Evolutionary conservation across 202 grass and related monocot species (phyloP).

Genomic region (Panicum hallii): DNA sequence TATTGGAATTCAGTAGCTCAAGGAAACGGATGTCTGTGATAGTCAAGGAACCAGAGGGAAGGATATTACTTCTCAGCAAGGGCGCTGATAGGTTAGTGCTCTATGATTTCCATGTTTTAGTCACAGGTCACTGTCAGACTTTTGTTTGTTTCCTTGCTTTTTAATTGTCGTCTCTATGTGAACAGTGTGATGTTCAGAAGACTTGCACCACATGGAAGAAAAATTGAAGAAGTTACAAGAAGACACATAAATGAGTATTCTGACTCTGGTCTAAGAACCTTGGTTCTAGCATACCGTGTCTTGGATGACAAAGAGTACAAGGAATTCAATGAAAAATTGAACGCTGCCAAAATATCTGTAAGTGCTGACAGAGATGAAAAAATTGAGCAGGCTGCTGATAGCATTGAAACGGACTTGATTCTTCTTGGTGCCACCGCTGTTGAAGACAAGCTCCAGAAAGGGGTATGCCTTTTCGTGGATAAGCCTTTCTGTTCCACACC

Average conservation of each 20-base stretch:
- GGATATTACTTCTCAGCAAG: constrained; percentile 84
- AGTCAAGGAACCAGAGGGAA: constrained; percentile 77
- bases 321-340: constrained; percentile 69
- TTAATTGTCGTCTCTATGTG: constrained; percentile 41
- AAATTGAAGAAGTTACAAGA: constrained; percentile 80
- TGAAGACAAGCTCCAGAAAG: constrained; percentile 97
- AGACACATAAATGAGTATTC: constrained; percentile 89
- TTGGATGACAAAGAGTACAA: constrained; percentile 78
- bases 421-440: constrained; percentile 99
- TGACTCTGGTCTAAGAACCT: constrained; percentile 92
- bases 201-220: constrained; percentile 61
- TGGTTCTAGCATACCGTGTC: constrained; percentile 89
- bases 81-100: constrained; percentile 84
- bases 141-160: constrained; percentile 32
- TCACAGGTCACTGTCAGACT: neutral
- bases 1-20: constrained; percentile 91
- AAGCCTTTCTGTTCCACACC: constrained; percentile 26
- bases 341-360: constrained; percentile 67
- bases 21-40: constrained; percentile 97
- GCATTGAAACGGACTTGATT: constrained; percentile 77
- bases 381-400: constrained; percentile 77
- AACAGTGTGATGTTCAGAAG: constrained; percentile 94
- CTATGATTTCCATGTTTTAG: constrained; percentile 38
- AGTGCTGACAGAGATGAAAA: constrained; percentile 84
- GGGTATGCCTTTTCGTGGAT: constrained; percentile 56